Evolutionary conservation across 371 early-diverging fungal genomes (phyloP).

Genomic region (Syncephalastrum racemosum): DNA sequence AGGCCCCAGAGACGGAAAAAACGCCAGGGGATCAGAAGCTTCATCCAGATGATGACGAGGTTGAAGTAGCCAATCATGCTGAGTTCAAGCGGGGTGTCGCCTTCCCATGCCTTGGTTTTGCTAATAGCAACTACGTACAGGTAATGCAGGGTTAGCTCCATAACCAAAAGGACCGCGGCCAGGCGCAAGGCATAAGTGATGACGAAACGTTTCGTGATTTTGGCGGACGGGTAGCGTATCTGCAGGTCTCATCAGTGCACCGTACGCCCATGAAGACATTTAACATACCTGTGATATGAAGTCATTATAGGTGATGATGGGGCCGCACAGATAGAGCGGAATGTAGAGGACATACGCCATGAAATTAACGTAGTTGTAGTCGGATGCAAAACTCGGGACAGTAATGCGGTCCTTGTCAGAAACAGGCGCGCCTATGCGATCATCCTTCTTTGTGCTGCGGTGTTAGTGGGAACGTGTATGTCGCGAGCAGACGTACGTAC

Average conservation of each 20-base stretch:
- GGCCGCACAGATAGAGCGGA: slow-evolving; percentile 93
- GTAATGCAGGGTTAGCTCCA: slow-evolving; percentile 82
- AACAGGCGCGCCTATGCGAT: slow-evolving; percentile 26
- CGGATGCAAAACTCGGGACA: slow-evolving; percentile 47
- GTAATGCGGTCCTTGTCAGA: slow-evolving; percentile 68
- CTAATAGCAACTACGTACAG: slow-evolving; percentile 87
- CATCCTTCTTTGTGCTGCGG: slow-evolving; percentile 39
- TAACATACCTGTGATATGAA: slow-evolving; percentile 76
- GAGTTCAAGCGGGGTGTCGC: slow-evolving; percentile 75
- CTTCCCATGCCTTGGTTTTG: slow-evolving; percentile 78
- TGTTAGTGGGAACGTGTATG: neutral
- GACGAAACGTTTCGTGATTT: slow-evolving; percentile 39
- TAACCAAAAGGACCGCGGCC: slow-evolving; percentile 55
- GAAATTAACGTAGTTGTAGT: slow-evolving; percentile 79
- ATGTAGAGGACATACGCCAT: slow-evolving; percentile 82
- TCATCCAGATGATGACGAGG: slow-evolving; percentile 89
- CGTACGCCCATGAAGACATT: neutral
- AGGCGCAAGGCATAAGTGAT: slow-evolving; percentile 54
- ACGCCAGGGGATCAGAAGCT: slow-evolving; percentile 88
- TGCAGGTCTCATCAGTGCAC: slow-evolving; percentile 5
- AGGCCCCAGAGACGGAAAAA: slow-evolving; percentile 93
- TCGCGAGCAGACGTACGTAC: neutral
- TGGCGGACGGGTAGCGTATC: slow-evolving; percentile 52
- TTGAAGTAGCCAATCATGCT: slow-evolving; percentile 82
- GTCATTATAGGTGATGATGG: slow-evolving; percentile 93